These are phyloP conservation scores for Gossypium mustelinum DNA, from an alignment of 345 rosid species.

Conservation along the genomic window DNA sequence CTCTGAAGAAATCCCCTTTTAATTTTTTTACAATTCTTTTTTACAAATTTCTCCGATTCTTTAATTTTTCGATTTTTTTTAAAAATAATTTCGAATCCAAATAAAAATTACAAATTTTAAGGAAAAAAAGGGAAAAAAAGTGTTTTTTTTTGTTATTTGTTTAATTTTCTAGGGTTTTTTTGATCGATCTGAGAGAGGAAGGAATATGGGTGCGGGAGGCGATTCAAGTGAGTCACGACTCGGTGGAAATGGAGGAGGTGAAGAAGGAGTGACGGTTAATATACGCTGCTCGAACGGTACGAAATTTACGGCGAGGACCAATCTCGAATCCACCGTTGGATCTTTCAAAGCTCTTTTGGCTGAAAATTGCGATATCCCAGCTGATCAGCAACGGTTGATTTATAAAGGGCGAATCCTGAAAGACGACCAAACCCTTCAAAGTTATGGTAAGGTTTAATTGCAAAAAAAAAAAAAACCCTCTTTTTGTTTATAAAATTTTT, in stretches of 20 bases:
- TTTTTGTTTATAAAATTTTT: background rate
- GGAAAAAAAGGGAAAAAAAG: background rate
- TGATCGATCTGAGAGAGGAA: constrained; percentile 14
- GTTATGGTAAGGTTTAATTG: constrained; percentile 46
- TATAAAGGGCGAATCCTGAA: constrained; percentile 84
- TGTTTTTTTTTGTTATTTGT: background rate
- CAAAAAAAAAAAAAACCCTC: background rate
- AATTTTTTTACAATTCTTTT: background rate
- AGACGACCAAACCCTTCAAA: constrained; percentile 64
- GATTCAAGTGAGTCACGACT: constrained; percentile 56
- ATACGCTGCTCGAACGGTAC: constrained; percentile 64
- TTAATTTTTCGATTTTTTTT: background rate
- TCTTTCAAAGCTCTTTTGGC: constrained; percentile 55
- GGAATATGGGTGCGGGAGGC: constrained; percentile 51
- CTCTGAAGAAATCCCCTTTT: background rate
- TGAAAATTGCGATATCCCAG: constrained; percentile 63
- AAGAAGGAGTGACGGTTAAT: constrained; percentile 41
- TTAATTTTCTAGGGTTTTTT: constrained; percentile 7
- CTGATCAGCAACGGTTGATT: constrained; percentile 75
- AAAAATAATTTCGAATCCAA: background rate
- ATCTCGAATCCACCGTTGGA: constrained; percentile 47
- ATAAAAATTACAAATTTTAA: background rate
- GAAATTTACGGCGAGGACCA: constrained; percentile 49
- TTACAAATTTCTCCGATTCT: background rate
- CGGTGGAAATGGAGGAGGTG: constrained; percentile 33